Base-by-base conservation (phyloP, 805 yeast genomes). In the Barnettozyma wickerhamii region DNA sequence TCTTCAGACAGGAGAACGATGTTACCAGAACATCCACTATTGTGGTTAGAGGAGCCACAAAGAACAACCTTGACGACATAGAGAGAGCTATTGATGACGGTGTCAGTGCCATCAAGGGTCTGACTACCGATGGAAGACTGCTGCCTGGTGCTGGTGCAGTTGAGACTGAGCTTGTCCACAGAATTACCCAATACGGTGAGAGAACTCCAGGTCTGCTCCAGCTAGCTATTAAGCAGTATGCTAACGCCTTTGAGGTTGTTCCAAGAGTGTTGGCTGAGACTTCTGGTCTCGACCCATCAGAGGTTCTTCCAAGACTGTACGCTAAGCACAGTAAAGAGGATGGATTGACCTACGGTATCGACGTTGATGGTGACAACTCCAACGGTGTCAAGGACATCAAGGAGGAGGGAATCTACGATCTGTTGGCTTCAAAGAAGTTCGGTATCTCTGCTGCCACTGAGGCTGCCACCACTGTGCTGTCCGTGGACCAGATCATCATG, bases 41-140 rank as follows among this genome's bases (percentile, higher is more conserved):
- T 55, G 83, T 93, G 35, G 71, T 93, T 40, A 79, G 99, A 64
- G 99, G 99, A 41, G 99, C 99, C 32, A 93, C 99, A 6, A 91
- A 88, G 64, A 90, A 87, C 66, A 79, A 75, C 60, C 69, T 93
- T 60, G 99, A 93, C 58, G 98, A 93, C 61, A 77, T 93, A 45
- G 99, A 93, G 70, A 80, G 99, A 58, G 95, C 98, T 37, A 87
- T 93, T 48, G 98, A 93, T 60, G 99, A 93, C 58, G 97, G 98
- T 58, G 95, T 93, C 35, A 77, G 87, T 45, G 86, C 95, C 24
- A 79, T 91, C 52, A 93, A 93, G 67, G 90, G 96, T 2, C 72
- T 93, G 49, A 74, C 91, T 53, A 84, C 83, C 64, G 95, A 91
- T 62, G 69, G 76, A 37, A 73, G 86, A 48, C 73, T 91, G 50